phyloP scores from a whole-genome alignment of 176 grass and related monocot genomes.

The Hordeum vulgare region MorexV3_pseudomolecules_assembly NC_058521.1:6433064-6433563 shows the following conservation, averaged over 20 bases:
- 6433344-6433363: not conserved
- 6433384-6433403: not conserved
- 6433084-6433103: too few species aligned
- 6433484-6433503: not conserved
- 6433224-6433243: constrained; percentile 8
- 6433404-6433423: not conserved
- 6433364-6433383: constrained; percentile 13
- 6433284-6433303: not conserved
- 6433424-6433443: not conserved
- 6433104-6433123: too few species aligned
- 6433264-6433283: too few species aligned
- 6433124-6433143: too few species aligned
- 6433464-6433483: not conserved
- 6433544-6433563: not conserved
- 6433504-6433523: not conserved
- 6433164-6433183: constrained; percentile 3
- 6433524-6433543: not conserved
- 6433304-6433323: constrained; percentile 6
- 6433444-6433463: not conserved
- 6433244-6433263: too few species aligned
- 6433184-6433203: constrained; percentile 16
- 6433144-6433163: too few species aligned
- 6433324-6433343: not conserved
- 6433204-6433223: constrained; percentile 21
- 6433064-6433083: too few species aligned